These are phyloP conservation scores for Lithospermum erythrorhizon DNA, from an alignment of 257 asterid genomes.

Conservation along the genomic window DNA sequence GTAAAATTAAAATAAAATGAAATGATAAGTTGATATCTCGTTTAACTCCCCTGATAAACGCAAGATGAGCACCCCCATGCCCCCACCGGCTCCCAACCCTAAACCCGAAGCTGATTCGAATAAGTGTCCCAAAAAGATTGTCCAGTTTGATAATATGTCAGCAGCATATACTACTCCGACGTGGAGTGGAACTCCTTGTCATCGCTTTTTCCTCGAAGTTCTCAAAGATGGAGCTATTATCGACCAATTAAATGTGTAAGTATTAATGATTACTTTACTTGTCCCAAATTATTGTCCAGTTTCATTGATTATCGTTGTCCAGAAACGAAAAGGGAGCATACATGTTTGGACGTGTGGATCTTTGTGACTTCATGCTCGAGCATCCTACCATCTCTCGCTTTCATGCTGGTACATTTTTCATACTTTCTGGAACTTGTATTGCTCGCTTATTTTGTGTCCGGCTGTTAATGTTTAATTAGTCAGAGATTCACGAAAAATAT, in stretches of 20 bases:
- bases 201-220: slow-evolving; percentile 56
- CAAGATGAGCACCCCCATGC: no score
- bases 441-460: not conserved
- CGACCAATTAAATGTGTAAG: slow-evolving; percentile 66
- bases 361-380: slow-evolving; percentile 87
- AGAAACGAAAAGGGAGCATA: slow-evolving; percentile 90
- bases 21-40: no score
- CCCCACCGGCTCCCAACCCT: no score
- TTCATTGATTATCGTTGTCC: slow-evolving; percentile 14
- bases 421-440: not conserved
- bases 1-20: no score
- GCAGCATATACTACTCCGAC: slow-evolving; percentile 66
- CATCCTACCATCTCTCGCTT: slow-evolving; percentile 93
- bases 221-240: slow-evolving; percentile 78
- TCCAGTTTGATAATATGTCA: no score
- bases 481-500: no score
- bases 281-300: no score
- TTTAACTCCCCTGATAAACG: no score
- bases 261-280: not conserved
- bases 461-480: not conserved
- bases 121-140: no score
- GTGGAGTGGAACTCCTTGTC: slow-evolving; percentile 75
- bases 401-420: slow-evolving; percentile 67
- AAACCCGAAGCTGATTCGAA: no score
- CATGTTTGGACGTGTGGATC: slow-evolving; percentile 96